Evolutionary conservation across 345 rosid species (phyloP), one percentile per base, ranked within the genome.

Genomic region (Populus tremula): DNA sequence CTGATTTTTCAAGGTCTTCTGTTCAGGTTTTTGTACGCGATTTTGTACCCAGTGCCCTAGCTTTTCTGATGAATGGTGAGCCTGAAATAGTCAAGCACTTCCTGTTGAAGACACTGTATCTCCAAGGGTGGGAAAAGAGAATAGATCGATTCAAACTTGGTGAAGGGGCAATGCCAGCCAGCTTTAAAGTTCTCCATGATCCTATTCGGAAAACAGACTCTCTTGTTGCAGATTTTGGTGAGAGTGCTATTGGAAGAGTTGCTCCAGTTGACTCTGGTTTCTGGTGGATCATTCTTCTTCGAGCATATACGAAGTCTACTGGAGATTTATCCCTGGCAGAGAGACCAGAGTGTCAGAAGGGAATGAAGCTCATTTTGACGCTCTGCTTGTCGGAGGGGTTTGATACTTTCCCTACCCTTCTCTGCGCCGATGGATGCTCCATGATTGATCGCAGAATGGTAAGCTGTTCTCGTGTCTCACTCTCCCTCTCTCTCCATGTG

Each of bases 361-460:
- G 97, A 54, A 92, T 91, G 89, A 85, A 86, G 81, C 93, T 92
- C n/a, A 92, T 91, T 49, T 85, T 91, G 54, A 76, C 90, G 73
- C 79, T 91, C 70, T 92, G 97, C 82, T 85, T 92, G 29, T 86
- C 97, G 2, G 97, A 92, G 81, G 97, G 94, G 65, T 91, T 92
- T 67, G 97, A 92, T 85, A 92, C 93, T 65, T 91, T 92, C 59
- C 97, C 97, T 6, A 92, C 97, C 18, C 87, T 92, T 79, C 95
- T 92, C 73, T 92, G 97, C 71, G 97, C 94, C 13, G 97, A 92
- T 81, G 97, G 94, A 71, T 92, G 97, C 84, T 91, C 90, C 68
- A 92, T 92, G 97, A 76, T 92, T 73, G 94, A 92, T 84, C 90
- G 97, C 61, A 87, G 97, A 84, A 91, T 91, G 93, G 97, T 91